Evolutionary conservation across 164 flowering plant species (phyloP).

Genomic region (Vitis riparia): DNA sequence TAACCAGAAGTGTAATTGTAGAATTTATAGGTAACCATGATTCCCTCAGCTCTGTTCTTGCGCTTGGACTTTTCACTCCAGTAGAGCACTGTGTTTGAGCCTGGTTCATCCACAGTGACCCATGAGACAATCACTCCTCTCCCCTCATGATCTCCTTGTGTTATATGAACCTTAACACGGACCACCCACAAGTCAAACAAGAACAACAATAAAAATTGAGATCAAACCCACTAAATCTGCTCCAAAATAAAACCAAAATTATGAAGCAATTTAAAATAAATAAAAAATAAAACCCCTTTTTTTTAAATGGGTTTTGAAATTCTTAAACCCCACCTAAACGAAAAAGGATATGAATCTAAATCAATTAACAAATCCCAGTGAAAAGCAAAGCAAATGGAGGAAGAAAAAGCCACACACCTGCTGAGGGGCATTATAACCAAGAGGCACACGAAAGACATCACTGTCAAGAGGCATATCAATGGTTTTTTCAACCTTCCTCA

Average conservation of each 20-base stretch:
- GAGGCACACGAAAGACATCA: conserved; percentile 45
- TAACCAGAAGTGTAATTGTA: conserved; percentile 74
- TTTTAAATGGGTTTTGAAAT: too few relatives aligned
- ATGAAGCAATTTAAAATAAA: neutral
- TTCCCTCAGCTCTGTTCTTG: conserved; percentile 33
- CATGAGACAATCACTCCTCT: conserved; percentile 76
- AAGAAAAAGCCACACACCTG: conserved; percentile 25
- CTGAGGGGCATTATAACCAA: conserved; percentile 55
- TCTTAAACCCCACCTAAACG: too few relatives aligned
- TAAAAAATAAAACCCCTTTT: neutral
- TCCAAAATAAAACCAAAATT: too few relatives aligned
- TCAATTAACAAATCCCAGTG: neutral
- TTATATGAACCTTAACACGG: conserved; percentile 63
- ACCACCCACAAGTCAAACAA: neutral
- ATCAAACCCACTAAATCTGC: neutral
- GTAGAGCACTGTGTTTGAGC: conserved; percentile 46
- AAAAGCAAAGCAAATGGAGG: neutral
- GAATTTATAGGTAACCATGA: conserved; percentile 43
- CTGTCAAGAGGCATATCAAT: conserved; percentile 50
- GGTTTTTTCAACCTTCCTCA: conserved; percentile 33
- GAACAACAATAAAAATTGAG: neutral
- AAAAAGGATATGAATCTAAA: too few relatives aligned
- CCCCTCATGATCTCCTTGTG: conserved; percentile 79
- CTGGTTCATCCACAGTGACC: conserved; percentile 63
- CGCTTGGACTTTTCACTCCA: conserved; percentile 41